phyloP scores from a whole-genome alignment of 2,329 filamentous ascomycete genomes.

The Venturia carpophila region DNA sequence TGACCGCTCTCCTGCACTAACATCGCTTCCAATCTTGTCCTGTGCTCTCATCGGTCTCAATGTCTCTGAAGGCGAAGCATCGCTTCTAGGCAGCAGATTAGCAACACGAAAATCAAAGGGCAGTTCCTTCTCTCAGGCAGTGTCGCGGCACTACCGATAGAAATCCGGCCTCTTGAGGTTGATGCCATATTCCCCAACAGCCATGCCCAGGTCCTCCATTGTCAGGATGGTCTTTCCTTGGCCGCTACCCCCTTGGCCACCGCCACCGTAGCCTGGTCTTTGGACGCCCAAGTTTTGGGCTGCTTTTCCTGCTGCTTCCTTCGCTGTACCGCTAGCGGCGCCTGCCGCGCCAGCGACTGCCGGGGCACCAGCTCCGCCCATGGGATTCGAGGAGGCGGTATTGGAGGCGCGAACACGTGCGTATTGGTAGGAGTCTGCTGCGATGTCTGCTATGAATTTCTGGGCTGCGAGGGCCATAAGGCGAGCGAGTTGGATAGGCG shows the following conservation, averaged over 20 bases:
- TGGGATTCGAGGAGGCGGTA: slow-evolving; percentile 81
- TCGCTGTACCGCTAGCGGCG: slow-evolving; percentile 45
- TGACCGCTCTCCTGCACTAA: too few relatives aligned
- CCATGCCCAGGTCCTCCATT: slow-evolving; percentile 98
- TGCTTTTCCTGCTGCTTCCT: slow-evolving; percentile 44
- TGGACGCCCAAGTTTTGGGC: slow-evolving; percentile 40
- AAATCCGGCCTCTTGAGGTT: slow-evolving; percentile 98
- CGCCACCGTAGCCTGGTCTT: slow-evolving; percentile 60
- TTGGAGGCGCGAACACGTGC: slow-evolving; percentile 91
- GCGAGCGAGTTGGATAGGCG: slow-evolving; percentile 80
- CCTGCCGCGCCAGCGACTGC: slow-evolving; percentile 52
- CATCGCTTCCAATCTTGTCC: too few relatives aligned
- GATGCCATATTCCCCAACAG: slow-evolving; percentile 93
- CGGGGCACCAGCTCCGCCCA: slow-evolving; percentile 75
- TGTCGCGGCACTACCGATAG: slow-evolving; percentile 55
- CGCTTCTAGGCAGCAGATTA: not conserved
- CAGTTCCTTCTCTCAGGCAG: not conserved
- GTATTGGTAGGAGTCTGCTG: slow-evolving; percentile 96
- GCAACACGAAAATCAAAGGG: not conserved
- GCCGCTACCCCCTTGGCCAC: slow-evolving; percentile 78
- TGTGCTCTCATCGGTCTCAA: too few relatives aligned
- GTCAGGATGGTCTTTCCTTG: slow-evolving; percentile 91
- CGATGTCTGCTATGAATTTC: slow-evolving; percentile 97
- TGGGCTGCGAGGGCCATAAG: slow-evolving; percentile 96
- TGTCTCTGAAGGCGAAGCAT: not conserved